Conservation (phyloP, 2,329 filamentous ascomycete species). For the Verticillium albo-atrum region DNA sequence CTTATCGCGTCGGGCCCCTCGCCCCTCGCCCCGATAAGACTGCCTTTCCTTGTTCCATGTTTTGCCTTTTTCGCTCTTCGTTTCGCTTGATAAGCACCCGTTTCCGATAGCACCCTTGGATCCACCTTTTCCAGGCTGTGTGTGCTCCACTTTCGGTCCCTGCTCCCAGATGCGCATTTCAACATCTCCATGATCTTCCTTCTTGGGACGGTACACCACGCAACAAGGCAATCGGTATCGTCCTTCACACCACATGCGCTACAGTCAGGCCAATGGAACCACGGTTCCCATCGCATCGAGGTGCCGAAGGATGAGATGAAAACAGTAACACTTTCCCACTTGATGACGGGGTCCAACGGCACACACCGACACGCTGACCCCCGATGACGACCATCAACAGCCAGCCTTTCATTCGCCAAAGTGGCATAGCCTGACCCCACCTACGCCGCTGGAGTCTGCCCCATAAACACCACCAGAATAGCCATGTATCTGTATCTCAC, state of each 20-base stretch:
- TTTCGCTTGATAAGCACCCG: background rate
- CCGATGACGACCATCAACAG: background rate
- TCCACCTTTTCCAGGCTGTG: background rate
- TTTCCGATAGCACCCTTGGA: background rate
- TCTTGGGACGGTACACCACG: too few species aligned
- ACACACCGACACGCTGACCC: background rate
- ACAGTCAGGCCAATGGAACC: too few species aligned
- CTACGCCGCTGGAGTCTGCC: background rate
- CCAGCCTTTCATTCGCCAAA: background rate
- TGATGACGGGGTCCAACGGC: background rate
- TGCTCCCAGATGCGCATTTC: background rate
- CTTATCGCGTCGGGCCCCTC: constrained; percentile 1
- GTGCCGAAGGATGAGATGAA: too few species aligned
- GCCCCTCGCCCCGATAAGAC: background rate
- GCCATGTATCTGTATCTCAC: background rate
- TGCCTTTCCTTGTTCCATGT: background rate
- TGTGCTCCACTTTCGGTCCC: background rate
- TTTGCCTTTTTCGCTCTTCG: background rate
- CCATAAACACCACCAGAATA: background rate
- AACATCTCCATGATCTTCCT: background rate
- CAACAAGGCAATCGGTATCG: too few species aligned
- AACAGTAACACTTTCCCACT: background rate
- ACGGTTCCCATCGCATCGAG: too few species aligned
- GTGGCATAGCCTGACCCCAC: background rate
- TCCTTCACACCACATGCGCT: too few species aligned